phyloP scores from a whole-genome alignment of 306 rosid species.

The Lathyrus oleraceus region DNA sequence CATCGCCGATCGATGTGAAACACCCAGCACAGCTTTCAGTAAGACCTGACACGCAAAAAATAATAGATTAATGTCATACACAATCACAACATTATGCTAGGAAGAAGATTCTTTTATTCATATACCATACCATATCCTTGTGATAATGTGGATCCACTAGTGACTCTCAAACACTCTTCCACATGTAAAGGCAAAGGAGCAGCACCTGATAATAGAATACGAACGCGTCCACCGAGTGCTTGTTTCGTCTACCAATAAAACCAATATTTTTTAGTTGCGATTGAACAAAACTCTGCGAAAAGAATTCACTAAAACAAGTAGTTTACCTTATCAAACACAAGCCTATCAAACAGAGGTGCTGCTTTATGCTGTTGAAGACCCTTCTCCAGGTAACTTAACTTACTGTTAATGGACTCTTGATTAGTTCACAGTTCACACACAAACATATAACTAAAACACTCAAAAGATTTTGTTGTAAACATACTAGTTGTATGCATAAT shows the following conservation, averaged over 20 bases:
- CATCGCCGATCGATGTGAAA: conserved; percentile 71
- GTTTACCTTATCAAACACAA: conserved; percentile 75
- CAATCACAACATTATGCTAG: neutral
- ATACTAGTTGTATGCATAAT: conserved; percentile 80
- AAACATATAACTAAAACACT: conserved; percentile 20
- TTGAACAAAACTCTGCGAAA: neutral
- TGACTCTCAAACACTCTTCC: conserved; percentile 82
- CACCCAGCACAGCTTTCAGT: conserved; percentile 90
- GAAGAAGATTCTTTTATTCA: conserved; percentile 6
- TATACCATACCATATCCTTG: conserved; percentile 83
- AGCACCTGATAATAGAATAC: conserved; percentile 77
- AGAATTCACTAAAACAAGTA: conserved; percentile 1
- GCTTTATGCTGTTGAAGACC: conserved; percentile 77
- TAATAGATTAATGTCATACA: conserved; percentile 5
- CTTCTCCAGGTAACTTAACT: conserved; percentile 71
- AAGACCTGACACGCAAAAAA: conserved; percentile 55
- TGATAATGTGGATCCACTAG: conserved; percentile 68
- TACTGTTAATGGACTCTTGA: conserved; percentile 47
- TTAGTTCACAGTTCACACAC: conserved; percentile 47
- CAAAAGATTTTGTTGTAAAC: conserved; percentile 17
- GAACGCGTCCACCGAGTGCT: conserved; percentile 79
- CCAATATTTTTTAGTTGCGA: conserved; percentile 15
- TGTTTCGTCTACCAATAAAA: conserved; percentile 58
- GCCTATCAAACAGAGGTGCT: conserved; percentile 80
- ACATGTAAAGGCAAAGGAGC: conserved; percentile 86